These are phyloP conservation scores for Cryptosporidium sp. DNA, from an alignment of 169 alveolate species.

Conservation along the genomic window DNA sequence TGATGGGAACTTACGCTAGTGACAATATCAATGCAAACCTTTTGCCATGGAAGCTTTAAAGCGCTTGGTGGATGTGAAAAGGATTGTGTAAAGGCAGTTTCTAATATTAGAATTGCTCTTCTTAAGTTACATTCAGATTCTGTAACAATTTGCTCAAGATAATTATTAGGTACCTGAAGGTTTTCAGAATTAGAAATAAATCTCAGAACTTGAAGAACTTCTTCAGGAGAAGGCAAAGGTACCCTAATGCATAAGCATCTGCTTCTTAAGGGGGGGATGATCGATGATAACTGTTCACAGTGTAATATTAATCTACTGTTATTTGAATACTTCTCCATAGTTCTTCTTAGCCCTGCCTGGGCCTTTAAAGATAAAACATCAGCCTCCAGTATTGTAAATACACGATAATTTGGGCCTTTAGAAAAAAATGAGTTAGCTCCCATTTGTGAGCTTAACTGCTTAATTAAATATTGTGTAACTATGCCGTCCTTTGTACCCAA, in stretches of 20 bases:
- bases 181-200: constrained; percentile 83
- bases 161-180: constrained; percentile 81
- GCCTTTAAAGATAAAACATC: constrained; percentile 92
- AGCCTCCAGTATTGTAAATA: constrained; percentile 90
- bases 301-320: constrained; percentile 91
- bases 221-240: constrained; percentile 91
- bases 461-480: constrained; percentile 91
- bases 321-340: constrained; percentile 93
- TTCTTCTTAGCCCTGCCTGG: constrained; percentile 95
- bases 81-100: constrained; percentile 83
- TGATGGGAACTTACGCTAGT: constrained; percentile 57
- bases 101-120: constrained; percentile 88
- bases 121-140: constrained; percentile 88
- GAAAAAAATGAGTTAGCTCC: constrained; percentile 87
- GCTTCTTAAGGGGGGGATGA: constrained; percentile 93
- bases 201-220: constrained; percentile 82
- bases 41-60: constrained; percentile 83
- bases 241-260: constrained; percentile 95
- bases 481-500: constrained; percentile 93
- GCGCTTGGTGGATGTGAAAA: constrained; percentile 75
- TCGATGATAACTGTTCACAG: constrained; percentile 86
- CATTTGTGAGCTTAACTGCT: constrained; percentile 91
- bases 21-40: constrained; percentile 81
- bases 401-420: constrained; percentile 90
- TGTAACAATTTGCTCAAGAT: constrained; percentile 83